Conservation (phyloP, 208 protist species). For the Angomonas deanei region DNA sequence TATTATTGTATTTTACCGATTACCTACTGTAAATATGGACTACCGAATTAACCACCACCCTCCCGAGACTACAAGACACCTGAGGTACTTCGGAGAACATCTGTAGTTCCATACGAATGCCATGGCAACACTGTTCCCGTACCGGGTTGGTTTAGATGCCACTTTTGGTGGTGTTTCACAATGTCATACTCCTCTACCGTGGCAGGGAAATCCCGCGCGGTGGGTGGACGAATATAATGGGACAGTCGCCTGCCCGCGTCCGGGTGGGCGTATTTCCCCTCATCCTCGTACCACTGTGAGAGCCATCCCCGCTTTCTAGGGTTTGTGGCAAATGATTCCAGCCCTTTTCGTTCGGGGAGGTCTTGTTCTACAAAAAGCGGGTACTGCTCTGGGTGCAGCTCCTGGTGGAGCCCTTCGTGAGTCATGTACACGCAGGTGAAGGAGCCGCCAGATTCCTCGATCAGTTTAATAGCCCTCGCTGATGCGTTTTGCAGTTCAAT, state of each 20-base stretch:
- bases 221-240: conserved; percentile 78
- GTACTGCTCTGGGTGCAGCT: conserved; percentile 84
- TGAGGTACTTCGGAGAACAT: conserved; percentile 43
- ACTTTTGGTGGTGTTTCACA: conserved; percentile 91
- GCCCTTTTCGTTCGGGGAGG: conserved; percentile 69
- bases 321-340: conserved; percentile 69
- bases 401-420: conserved; percentile 85
- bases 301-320: conserved; percentile 80
- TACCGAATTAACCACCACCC: too few relatives aligned
- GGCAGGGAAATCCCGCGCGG: conserved; percentile 78
- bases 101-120: conserved; percentile 72
- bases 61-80: conserved; percentile 30
- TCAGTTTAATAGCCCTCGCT: conserved; percentile 64
- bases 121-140: conserved; percentile 85
- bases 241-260: conserved; percentile 64
- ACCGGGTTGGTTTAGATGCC: conserved; percentile 86
- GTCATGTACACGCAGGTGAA: conserved; percentile 89
- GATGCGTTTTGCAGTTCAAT: conserved; percentile 89
- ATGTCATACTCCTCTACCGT: conserved; percentile 85
- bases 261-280: conserved; percentile 83
- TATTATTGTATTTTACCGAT: too few relatives aligned
- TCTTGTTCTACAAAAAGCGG: conserved; percentile 79
- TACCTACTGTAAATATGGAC: too few relatives aligned
- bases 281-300: conserved; percentile 84
- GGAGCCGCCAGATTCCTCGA: conserved; percentile 83